Conservation (phyloP, 768 basidiomycete genomes). For the Imleria badia region DNA sequence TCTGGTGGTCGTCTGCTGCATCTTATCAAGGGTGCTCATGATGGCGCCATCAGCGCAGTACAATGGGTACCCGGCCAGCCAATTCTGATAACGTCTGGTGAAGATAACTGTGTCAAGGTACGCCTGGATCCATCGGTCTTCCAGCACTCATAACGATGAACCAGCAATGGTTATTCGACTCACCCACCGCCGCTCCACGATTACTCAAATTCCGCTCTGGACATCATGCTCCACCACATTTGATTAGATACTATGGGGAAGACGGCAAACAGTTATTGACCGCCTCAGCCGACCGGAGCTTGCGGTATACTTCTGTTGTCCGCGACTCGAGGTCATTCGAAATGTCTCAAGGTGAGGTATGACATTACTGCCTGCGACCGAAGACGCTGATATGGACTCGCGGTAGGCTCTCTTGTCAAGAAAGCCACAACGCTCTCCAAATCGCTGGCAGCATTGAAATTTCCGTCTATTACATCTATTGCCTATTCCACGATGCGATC, state of each 20-base stretch:
- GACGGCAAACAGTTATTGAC: slow-evolving; percentile 95
- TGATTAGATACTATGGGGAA: slow-evolving; percentile 94
- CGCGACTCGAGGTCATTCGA: slow-evolving; percentile 95
- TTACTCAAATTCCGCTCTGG: slow-evolving; percentile 91
- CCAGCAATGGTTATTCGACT: slow-evolving; percentile 98
- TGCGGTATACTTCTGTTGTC: slow-evolving; percentile 90
- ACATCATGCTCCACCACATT: slow-evolving; percentile 86
- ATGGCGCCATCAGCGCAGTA: slow-evolving; percentile 74
- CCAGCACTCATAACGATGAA: slow-evolving; percentile 4
- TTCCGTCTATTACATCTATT: slow-evolving; percentile 74
- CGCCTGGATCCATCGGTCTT: slow-evolving; percentile 7
- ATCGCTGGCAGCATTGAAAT: slow-evolving; percentile 79
- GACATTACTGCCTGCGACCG: not conserved
- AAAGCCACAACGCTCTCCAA: slow-evolving; percentile 79
- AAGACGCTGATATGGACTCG: slow-evolving; percentile 1
- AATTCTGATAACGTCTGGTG: slow-evolving; percentile 83
- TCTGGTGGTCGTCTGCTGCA: slow-evolving; percentile 80
- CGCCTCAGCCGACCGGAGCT: slow-evolving; percentile 83
- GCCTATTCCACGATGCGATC: slow-evolving; percentile 77
- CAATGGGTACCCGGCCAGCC: slow-evolving; percentile 96
- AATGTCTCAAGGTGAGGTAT: slow-evolving; percentile 76
- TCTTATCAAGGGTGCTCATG: slow-evolving; percentile 85
- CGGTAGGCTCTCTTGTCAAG: slow-evolving; percentile 75
- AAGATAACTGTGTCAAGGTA: slow-evolving; percentile 96
- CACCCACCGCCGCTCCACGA: slow-evolving; percentile 80